phyloP scores from a whole-genome alignment of 2,329 filamentous ascomycete genomes.

The Pezicula carpinea region DNA sequence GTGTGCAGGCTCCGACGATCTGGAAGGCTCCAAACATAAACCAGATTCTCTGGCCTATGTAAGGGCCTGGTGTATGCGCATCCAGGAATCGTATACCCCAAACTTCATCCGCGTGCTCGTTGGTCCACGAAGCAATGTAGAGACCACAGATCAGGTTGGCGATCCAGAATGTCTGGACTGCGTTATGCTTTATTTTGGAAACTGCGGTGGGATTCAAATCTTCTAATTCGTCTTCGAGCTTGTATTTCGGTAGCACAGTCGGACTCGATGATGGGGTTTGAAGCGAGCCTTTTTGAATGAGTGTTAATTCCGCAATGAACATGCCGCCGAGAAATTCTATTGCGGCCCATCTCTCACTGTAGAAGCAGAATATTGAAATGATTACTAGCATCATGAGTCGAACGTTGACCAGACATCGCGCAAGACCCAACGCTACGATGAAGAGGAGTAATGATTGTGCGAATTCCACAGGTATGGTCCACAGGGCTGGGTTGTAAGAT shows the following conservation, averaged over 20 bases:
- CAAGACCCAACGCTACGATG: constrained; percentile 20
- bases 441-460: constrained; percentile 27
- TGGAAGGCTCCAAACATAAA: constrained; percentile 26
- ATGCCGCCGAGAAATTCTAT: constrained; percentile 43
- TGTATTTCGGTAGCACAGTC: constrained; percentile 16
- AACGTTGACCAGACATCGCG: constrained; percentile 17
- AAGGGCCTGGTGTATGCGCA: constrained; percentile 21
- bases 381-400: constrained; percentile 19
- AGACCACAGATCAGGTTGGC: constrained; percentile 20
- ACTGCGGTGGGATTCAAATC: neutral
- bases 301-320: constrained; percentile 39
- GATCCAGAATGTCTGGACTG: constrained; percentile 21
- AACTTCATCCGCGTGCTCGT: constrained; percentile 18
- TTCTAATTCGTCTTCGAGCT: constrained; percentile 6
- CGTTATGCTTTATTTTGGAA: constrained; percentile 4
- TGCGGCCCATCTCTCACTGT: constrained; percentile 18
- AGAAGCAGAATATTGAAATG: constrained; percentile 23
- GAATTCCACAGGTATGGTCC: constrained; percentile 29
- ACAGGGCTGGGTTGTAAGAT: constrained; percentile 26
- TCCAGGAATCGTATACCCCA: constrained; percentile 18
- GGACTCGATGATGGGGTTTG: constrained; percentile 15
- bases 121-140: constrained; percentile 27
- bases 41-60: constrained; percentile 24
- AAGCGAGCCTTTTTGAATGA: constrained; percentile 28
- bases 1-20: constrained; percentile 26